Evolutionary conservation across 371 early-diverging fungal species (phyloP), one percentile per base, ranked within the genome.

Genomic region (Mortierella sp.): DNA sequence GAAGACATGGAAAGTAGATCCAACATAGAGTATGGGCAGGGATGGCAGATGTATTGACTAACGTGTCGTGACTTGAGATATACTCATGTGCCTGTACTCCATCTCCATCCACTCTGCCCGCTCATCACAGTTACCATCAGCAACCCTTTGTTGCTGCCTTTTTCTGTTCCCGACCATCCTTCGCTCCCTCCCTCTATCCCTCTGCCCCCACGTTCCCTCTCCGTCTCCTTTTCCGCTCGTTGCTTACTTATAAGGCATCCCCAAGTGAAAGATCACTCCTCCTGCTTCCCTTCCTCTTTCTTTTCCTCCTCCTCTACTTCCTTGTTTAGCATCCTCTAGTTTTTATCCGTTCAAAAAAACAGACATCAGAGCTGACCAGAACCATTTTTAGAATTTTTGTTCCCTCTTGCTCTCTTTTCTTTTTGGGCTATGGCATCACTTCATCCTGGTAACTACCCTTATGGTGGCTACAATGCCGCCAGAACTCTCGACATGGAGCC

Each of bases 401-500:
- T n/a, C n/a, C 39, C 26, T 37, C 19, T 48, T 49, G 14, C 14
- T 43, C n/a, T 26, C 41, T 19, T 17, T 49, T 46, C 12, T 27
- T 26, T 34, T 47, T 37, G 27, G 27, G 24, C 32, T 42, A 50
- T 32, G 23, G 3, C n/a, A 34, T 14, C 34, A 4, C 32, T 49
- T 15, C 50, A 14, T 12, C 50, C 44, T 5, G n/a, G 43, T 23
- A 28, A 19, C 23, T 48, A 49, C 15, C 34, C 21, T 4, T 50
- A 50, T 7, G 26, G 28, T 28, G 44, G 44, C 50, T 50, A 54
- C 39, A 8, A 42, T 24, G 27, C n/a, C 34, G 26, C 34, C 32
- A 24, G 46, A 5, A 39, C 53, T 17, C 32, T 60, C 19, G 39
- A 60, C 56, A 72, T 72, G 72, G 53, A 72, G 47, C 50, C 72